These are phyloP conservation scores for Tolypocladium paradoxum DNA, from an alignment of 2,329 filamentous ascomycete species.

Conservation along the genomic window DNA sequence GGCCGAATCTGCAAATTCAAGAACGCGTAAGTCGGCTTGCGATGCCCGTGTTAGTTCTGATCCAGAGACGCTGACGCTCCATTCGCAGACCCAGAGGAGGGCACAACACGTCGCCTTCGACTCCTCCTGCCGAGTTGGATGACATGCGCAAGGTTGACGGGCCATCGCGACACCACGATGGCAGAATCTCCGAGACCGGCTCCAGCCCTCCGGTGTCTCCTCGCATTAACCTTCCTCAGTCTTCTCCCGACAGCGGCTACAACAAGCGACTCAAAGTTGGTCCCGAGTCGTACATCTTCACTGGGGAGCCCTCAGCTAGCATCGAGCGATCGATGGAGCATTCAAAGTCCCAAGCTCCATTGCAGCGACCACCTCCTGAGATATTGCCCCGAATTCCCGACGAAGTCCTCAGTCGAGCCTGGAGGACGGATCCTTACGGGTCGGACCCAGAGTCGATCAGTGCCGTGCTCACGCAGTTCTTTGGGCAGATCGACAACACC, in stretches of 20 bases:
- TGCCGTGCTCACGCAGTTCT: slow-evolving; percentile 29
- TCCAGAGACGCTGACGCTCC: slow-evolving; percentile 1
- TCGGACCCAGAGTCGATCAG: slow-evolving; percentile 29
- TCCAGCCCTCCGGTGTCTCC: slow-evolving; percentile 39
- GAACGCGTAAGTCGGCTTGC: slow-evolving; percentile 62
- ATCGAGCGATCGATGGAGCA: slow-evolving; percentile 24
- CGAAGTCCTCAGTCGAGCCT: slow-evolving; percentile 35
- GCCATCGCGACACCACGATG: slow-evolving; percentile 23
- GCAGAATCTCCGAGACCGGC: slow-evolving; percentile 28
- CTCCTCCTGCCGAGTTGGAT: slow-evolving; percentile 40
- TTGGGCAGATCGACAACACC: slow-evolving; percentile 29
- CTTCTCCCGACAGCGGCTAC: slow-evolving; percentile 23
- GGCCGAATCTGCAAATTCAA: slow-evolving; percentile 76
- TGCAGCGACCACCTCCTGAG: slow-evolving; percentile 26
- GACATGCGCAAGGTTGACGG: slow-evolving; percentile 25
- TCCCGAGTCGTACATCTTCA: slow-evolving; percentile 33
- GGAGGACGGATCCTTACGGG: slow-evolving; percentile 39
- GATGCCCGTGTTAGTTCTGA: neutral
- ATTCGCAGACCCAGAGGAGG: slow-evolving; percentile 41
- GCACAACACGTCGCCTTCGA: slow-evolving; percentile 44
- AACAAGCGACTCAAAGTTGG: slow-evolving; percentile 39
- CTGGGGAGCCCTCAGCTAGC: slow-evolving; percentile 18
- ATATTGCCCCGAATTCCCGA: slow-evolving; percentile 35
- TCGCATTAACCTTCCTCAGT: slow-evolving; percentile 22
- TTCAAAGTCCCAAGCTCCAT: slow-evolving; percentile 22